Percentiles rank a stretch among this genome's conserved stretches.
Conservation (phyloP, 2,329 filamentous ascomycete genomes). For the Leptographium galeiforme region DNA sequence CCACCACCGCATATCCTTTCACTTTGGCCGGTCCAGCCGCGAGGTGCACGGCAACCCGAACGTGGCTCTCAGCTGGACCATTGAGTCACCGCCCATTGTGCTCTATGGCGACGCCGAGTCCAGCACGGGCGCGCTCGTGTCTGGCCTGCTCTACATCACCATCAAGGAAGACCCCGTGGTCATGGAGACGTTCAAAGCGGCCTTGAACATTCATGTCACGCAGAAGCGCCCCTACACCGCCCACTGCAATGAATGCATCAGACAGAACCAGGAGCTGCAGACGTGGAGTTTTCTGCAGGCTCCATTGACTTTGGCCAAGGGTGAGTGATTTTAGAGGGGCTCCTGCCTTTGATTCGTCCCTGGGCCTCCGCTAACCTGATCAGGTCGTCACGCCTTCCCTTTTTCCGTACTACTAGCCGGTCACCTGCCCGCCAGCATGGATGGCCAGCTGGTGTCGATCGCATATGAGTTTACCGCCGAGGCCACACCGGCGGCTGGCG, state of each 20-base stretch:
- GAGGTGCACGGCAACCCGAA: slow-evolving; percentile 25
- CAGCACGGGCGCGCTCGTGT: slow-evolving; percentile 75
- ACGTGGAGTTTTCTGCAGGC: slow-evolving; percentile 63
- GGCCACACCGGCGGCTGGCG: slow-evolving; percentile 45
- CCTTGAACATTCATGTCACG: slow-evolving; percentile 53
- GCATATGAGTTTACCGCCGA: slow-evolving; percentile 67
- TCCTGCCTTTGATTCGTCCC: background rate
- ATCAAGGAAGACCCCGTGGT: slow-evolving; percentile 54
- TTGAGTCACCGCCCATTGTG: slow-evolving; percentile 79
- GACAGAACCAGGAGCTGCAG: slow-evolving; percentile 59
- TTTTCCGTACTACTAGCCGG: slow-evolving; percentile 81
- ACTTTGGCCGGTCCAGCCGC: slow-evolving; percentile 27
- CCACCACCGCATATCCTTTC: slow-evolving; percentile 27
- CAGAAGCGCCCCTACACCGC: slow-evolving; percentile 72
- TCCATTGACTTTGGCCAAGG: slow-evolving; percentile 35
- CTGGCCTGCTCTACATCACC: slow-evolving; percentile 64
- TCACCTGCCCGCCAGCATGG: slow-evolving; percentile 70
- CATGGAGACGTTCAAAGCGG: slow-evolving; percentile 60
- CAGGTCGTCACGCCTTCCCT: slow-evolving; percentile 63
- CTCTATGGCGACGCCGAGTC: slow-evolving; percentile 63
- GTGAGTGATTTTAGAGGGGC: slow-evolving; percentile 16
- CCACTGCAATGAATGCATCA: slow-evolving; percentile 66
- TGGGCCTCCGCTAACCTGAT: background rate
- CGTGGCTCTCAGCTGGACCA: slow-evolving; percentile 38
- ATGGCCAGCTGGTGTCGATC: slow-evolving; percentile 58